Base-by-base conservation (phyloP, 2,329 filamentous ascomycete genomes). In the Arachnomyces sp. region DNA sequence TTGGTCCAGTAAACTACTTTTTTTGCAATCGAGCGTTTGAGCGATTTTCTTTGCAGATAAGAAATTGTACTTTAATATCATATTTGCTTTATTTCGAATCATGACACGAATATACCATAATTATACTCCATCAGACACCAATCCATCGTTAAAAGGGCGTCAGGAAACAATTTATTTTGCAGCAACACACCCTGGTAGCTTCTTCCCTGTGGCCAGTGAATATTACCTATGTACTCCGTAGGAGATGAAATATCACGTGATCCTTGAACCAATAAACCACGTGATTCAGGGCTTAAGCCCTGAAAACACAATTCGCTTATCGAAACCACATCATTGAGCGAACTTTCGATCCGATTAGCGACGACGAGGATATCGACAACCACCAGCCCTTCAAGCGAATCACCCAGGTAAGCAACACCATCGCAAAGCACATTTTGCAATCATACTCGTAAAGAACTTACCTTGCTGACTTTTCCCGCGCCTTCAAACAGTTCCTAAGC, bases 351-450 rank as follows among this genome's bases (percentile, higher is more conserved):
- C 59, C 57, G 60, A 46, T 43, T 40, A 31, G 60, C 59, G 61
- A 58, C 61, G 63, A 66, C 63, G 62, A 66, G 62, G 59, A 64
- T 58, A 57, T 57, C 61, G 59, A 63, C 60, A 63, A 65, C 60
- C 59, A 62, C 60, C 60, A 62, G 56, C 62, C 63, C 64, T 65
- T 66, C 58, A 61, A 61, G 54, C 56, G 63, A 66, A 66, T 61
- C 55, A 62, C 43, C 35, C 58, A 65, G 62, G 62, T 65, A 59
- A 51, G 60, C 53, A 49, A 25, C 31, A 40, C 36, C 34, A 36
- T 28, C 36, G 28, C 34, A 18, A 36, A 16, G 17, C 35, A 36
- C 34, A 7, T 45, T 37, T 41, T 42, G 18, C 36, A 13, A 29
- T 11, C 14, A 30, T n/a, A 28, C 36, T 37, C 28, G 34, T 25